Evolutionary conservation across 75 land plant species (phyloP), one percentile per base, ranked within the genome.

Genomic region (Pinus tabuliformis): DNA sequence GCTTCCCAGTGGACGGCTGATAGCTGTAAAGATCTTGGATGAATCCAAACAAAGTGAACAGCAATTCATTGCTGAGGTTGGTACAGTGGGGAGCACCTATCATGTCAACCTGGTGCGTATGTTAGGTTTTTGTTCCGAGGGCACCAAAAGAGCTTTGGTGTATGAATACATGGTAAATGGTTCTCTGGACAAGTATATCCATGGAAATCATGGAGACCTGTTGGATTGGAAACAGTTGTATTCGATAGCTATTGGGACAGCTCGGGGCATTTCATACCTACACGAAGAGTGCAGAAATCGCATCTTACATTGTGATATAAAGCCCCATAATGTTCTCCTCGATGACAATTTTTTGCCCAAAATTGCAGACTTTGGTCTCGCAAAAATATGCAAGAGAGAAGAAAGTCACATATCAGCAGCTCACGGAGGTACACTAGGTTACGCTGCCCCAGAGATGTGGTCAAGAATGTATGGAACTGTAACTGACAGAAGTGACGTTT

Each of bases 101-200:
- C 90, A 88, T 76, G 64, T 72, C 49, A 85, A 88, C 58, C 81
- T 88, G 0, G 88, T 85, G 14, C 78, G 78, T 13, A 58, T 88
- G 6, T 52, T 85, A 1, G 90, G 90, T 3, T 88, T 74, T 78
- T 88, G 83, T 62, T 58, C 52, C 33, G 85, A 85, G 37, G 60
- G 61, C 4, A 18, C 16, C 3, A 78, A 85, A 15, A 73, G 75
- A 5, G 75, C 86, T 8, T 80, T 88, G 4, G 88, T 88, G 1
- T 88, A 85, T 42, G 88, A 88, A 72, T 88, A 66, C 83, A 82
- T 88, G 83, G 80, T 75, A 0, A 86, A 80, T 24, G 81, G 88
- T 1, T 83, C 85, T 68, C 59, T 88, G 3, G 85, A 84, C 58
- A 76, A 81, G 72, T 61, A 73, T 59, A 66, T 84, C 3, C 81